Conservation (phyloP, 805 yeast genomes). For the Suhomyces sp. region DNA sequence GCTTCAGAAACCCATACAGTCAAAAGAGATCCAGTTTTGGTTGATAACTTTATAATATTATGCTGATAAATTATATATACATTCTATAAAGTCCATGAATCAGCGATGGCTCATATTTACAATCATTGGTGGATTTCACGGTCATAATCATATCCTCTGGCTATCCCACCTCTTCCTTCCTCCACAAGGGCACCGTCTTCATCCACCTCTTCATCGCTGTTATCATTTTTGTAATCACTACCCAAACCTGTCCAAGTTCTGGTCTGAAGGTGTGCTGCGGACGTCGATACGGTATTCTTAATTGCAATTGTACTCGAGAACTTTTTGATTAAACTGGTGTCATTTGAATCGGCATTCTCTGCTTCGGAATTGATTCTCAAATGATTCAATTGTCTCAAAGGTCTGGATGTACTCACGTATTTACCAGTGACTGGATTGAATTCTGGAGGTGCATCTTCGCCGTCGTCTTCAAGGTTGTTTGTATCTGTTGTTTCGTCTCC, state of each 20-base stretch:
- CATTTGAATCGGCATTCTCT: conserved; percentile 16
- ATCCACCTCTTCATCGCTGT: conserved; percentile 38
- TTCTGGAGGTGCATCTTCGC: conserved; percentile 65
- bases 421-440: conserved; percentile 89
- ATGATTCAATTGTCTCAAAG: conserved; percentile 67
- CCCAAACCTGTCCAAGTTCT: conserved; percentile 91
- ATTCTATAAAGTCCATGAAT: too few species aligned
- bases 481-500: conserved; percentile 30
- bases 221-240: conserved; percentile 56
- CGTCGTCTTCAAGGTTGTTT: conserved; percentile 24
- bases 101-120: too few species aligned
- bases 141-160: conserved; percentile 71
- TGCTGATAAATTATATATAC: too few species aligned
- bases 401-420: conserved; percentile 66
- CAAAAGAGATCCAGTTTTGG: too few species aligned
- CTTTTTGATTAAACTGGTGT: conserved; percentile 49
- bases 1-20: too few species aligned
- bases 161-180: conserved; percentile 84
- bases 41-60: too few species aligned
- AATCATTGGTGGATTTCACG: conserved; percentile 4
- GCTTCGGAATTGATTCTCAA: conserved; percentile 54
- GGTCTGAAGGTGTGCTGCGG: conserved; percentile 71
- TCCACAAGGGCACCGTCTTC: conserved; percentile 78
- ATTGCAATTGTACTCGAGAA: conserved; percentile 62
- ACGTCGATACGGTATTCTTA: conserved; percentile 81